A percentile compares a stretch with the other conserved stretches of the same genome.
Conservation (phyloP, 306 rosid species). For the Lablab purpureus region DNA sequence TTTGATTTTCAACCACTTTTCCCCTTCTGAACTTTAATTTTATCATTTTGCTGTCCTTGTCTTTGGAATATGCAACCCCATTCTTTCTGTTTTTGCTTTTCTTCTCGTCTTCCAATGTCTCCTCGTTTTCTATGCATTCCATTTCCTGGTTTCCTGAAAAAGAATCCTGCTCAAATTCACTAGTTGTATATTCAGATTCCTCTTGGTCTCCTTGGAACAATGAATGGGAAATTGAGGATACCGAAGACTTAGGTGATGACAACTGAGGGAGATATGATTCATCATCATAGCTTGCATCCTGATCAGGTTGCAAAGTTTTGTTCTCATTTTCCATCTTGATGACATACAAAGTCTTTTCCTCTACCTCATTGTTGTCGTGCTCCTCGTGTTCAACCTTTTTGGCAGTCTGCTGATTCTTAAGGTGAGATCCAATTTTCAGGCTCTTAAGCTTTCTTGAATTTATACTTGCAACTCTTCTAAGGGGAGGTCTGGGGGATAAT, state of each 20-base stretch:
- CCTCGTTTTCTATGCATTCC: conserved; percentile 52
- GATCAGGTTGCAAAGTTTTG: conserved; percentile 55
- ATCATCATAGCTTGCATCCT: conserved; percentile 44
- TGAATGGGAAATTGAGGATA: conserved; percentile 49
- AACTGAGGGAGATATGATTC: conserved; percentile 45
- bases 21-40: conserved; percentile 74
- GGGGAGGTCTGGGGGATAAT: conserved; percentile 58
- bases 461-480: conserved; percentile 51
- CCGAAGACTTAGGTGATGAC: conserved; percentile 49
- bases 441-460: conserved; percentile 54
- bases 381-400: conserved; percentile 50
- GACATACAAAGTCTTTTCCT: conserved; percentile 81
- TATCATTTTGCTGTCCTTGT: conserved; percentile 49
- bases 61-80: conserved; percentile 51
- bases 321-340: conserved; percentile 66
- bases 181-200: conserved; percentile 62
- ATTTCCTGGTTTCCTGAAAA: conserved; percentile 50
- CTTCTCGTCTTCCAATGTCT: conserved; percentile 44
- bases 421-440: conserved; percentile 50
- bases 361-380: conserved; percentile 48
- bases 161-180: conserved; percentile 63
- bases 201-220: conserved; percentile 53
- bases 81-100: conserved; percentile 47
- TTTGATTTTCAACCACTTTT: conserved; percentile 60
- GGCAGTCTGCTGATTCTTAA: conserved; percentile 46